phyloP scores from a whole-genome alignment of 371 early-diverging fungal genomes.

The Mucor saturninus region DNA sequence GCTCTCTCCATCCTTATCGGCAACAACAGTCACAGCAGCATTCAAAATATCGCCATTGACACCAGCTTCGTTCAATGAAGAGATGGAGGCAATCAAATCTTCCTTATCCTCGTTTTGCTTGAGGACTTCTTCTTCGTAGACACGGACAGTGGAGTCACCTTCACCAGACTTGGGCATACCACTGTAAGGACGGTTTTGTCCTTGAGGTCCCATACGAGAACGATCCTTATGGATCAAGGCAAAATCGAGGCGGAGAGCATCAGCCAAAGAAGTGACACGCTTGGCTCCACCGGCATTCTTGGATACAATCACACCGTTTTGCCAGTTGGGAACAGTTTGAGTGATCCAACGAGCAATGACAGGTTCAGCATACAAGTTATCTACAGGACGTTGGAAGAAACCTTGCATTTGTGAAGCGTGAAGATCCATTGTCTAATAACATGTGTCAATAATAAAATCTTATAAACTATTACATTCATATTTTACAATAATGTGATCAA shows the following conservation, averaged over 20 bases:
- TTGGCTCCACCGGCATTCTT: slow-evolving; percentile 99
- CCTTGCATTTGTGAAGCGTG: slow-evolving; percentile 96
- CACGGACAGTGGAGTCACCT: slow-evolving; percentile 35
- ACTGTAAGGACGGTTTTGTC: slow-evolving; percentile 55
- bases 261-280: slow-evolving; percentile 95
- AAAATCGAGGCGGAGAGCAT: slow-evolving; percentile 91
- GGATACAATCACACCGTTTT: slow-evolving; percentile 86
- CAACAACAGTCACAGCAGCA: slow-evolving; percentile 55
- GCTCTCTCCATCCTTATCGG: slow-evolving; percentile 59
- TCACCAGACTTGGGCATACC: slow-evolving; percentile 57
- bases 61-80: slow-evolving; percentile 50
- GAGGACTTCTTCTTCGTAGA: slow-evolving; percentile 42
- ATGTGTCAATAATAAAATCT: neutral
- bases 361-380: slow-evolving; percentile 96
- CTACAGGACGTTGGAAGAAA: slow-evolving; percentile 94
- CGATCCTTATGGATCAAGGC: slow-evolving; percentile 94
- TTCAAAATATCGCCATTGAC: slow-evolving; percentile 48
- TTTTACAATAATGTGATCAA: slow-evolving; percentile 90
- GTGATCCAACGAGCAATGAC: slow-evolving; percentile 88
- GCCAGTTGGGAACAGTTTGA: slow-evolving; percentile 78
- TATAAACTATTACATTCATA: neutral
- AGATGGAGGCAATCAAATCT: slow-evolving; percentile 48
- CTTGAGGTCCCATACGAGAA: slow-evolving; percentile 65
- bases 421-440: slow-evolving; percentile 84
- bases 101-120: slow-evolving; percentile 31